Conservation (phyloP, 169 alveolate genomes). For the Cryptosporidium felis region DNA sequence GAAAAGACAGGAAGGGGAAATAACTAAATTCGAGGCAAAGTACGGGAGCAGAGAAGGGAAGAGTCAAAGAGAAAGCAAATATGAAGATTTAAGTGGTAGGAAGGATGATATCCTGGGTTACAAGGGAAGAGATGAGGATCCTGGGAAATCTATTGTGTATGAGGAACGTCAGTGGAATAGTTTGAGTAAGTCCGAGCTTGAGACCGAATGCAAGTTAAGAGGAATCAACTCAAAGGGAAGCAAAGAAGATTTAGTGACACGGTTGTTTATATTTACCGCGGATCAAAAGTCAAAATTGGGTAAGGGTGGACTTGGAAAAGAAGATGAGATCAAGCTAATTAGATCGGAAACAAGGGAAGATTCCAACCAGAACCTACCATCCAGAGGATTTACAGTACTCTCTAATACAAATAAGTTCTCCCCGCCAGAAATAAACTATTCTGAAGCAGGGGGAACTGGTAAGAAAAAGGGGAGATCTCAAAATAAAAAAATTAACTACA, state of each 20-base stretch:
- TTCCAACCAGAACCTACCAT: not conserved
- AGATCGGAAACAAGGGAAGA: not conserved
- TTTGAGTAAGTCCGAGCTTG: slow-evolving; percentile 64
- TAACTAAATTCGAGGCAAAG: slow-evolving; percentile 19
- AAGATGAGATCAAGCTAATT: not conserved
- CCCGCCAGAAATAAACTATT: slow-evolving; percentile 56
- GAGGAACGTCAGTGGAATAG: slow-evolving; percentile 69
- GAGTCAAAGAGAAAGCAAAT: not conserved
- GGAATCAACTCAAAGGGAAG: slow-evolving; percentile 59
- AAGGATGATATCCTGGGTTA: not conserved
- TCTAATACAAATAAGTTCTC: not conserved
- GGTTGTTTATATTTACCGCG: slow-evolving; percentile 48
- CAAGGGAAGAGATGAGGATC: not conserved
- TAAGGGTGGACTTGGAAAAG: not conserved
- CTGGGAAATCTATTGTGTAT: not conserved
- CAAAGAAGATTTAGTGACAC: slow-evolving; percentile 49
- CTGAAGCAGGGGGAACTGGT: slow-evolving; percentile 62
- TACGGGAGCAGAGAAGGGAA: not conserved
- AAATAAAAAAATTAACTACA: slow-evolving; percentile 20
- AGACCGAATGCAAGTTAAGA: slow-evolving; percentile 36
- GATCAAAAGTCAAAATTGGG: slow-evolving; percentile 49
- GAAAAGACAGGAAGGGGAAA: slow-evolving; percentile 47
- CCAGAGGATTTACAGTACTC: not conserved
- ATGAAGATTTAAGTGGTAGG: not conserved
- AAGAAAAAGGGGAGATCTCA: slow-evolving; percentile 34